A percentile compares a stretch with the other conserved stretches of the same genome.
phyloP scores from a whole-genome alignment of 1,284 basidiomycete species.

The Pseudozyma hubeiensis region DNA sequence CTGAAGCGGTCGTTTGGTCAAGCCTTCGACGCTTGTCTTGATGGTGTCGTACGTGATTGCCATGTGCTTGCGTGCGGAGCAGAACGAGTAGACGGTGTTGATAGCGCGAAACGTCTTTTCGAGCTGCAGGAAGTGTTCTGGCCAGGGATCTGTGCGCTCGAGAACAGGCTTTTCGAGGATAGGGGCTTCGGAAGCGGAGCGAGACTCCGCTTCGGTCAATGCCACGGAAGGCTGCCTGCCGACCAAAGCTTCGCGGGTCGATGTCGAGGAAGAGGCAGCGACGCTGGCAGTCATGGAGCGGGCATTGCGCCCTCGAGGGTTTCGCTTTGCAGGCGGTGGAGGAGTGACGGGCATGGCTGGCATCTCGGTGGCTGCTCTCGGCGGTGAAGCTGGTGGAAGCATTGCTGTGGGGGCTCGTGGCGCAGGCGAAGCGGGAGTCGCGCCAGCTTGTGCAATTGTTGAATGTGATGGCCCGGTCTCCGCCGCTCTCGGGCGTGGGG shows the following conservation, averaged over 20 bases:
- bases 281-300: constrained; percentile 25
- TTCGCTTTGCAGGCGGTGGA: constrained; percentile 13
- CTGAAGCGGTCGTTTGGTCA: constrained; percentile 82
- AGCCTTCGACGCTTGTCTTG: constrained; percentile 79
- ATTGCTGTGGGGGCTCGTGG: not conserved
- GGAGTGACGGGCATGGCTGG: constrained; percentile 12
- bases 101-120: constrained; percentile 76
- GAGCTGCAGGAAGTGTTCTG: constrained; percentile 69
- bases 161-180: constrained; percentile 30
- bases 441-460: not conserved
- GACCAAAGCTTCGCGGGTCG: constrained; percentile 24
- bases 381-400: constrained; percentile 10
- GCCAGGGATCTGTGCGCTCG: constrained; percentile 61
- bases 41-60: constrained; percentile 83
- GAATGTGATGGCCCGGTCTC: not conserved
- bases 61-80: constrained; percentile 83
- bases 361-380: constrained; percentile 13
- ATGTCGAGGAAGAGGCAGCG: constrained; percentile 1
- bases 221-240: constrained; percentile 39
- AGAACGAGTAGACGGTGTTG: constrained; percentile 89
- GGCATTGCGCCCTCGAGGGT: constrained; percentile 21
- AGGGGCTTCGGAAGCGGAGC: constrained; percentile 20
- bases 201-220: constrained; percentile 14
- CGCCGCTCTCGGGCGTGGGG: not conserved
- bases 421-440: not conserved